Base-by-base conservation (phyloP, 2,329 filamentous ascomycete genomes). In the Trichoderma polysporum region DNA sequence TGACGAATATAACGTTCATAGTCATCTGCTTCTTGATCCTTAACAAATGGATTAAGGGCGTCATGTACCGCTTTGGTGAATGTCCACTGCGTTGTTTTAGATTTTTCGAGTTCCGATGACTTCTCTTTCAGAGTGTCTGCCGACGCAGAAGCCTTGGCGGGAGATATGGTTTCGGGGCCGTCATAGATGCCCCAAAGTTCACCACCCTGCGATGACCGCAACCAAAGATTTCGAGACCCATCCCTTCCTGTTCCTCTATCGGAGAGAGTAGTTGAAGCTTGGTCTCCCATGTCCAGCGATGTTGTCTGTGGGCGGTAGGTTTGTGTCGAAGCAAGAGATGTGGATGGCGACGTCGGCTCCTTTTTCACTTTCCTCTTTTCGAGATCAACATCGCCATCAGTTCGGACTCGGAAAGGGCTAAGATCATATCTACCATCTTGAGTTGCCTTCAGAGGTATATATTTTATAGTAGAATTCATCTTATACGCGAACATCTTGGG, bases 401-500 rank as follows among this genome's bases (percentile, higher is more conserved):
- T 90, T 64, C 93, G 91, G 47, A 94, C 89, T 39, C 90, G 88
- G 77, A 98, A 99, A 0, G 94, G 94, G 68, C 92, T 97, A 49
- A 94, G 84, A 74, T 97, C 92, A 73, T 93, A 94, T 66, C 88
- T 88, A 13, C 90, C 89, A 68, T 92, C 87, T 72, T 90, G 86
- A 4, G 88, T 89, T 1, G 88, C 87, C 67, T 90, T 90, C 68
- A 94, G 85, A 12, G 91, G 91, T 35, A 94, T 90, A 75, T 94
- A 94, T 68, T 91, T 91, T 69, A 94, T 88, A 4, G 92, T 95
- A 0, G 92, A 94, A 74, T 94, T 97, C 86, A 98, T 92, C 75
- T 92, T 93, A 79, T 91, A 97, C 0, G 93, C 88, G 75, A 97
- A 97, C 76, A 97, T 91, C 76, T 97, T 99, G 15, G 90, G 86